Evolutionary conservation across 106 monocot genomes (phyloP).

Genomic region (Ottelia alismoides): DNA sequence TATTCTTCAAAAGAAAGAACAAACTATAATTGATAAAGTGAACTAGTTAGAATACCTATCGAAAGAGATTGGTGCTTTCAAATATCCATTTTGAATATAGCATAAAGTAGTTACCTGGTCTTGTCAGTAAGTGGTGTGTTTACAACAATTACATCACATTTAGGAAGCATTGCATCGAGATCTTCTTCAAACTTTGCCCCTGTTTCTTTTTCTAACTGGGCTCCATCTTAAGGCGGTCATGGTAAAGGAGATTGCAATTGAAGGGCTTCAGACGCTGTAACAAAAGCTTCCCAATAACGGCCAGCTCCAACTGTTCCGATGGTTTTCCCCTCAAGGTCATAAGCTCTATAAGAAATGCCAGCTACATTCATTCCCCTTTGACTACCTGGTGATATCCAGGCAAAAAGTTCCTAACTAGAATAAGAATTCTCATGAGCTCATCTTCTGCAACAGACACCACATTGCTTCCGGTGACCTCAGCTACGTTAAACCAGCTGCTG

Average conservation of each 20-base stretch:
- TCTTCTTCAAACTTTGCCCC: conserved; percentile 92
- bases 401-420: conserved; percentile 78
- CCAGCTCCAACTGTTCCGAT: conserved; percentile 91
- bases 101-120: conserved; percentile 45
- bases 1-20: no score
- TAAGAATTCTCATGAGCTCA: conserved; percentile 85
- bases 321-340: conserved; percentile 94
- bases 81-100: no score
- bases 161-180: conserved; percentile 88
- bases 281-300: conserved; percentile 71
- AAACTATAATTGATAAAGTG: no score
- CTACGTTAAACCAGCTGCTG: conserved; percentile 74
- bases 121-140: conserved; percentile 92
- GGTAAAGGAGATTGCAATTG: conserved; percentile 79
- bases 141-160: conserved; percentile 79
- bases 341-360: conserved; percentile 69
- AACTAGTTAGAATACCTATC: no score
- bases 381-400: conserved; percentile 82
- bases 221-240: conserved; percentile 68
- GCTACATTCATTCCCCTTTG: conserved; percentile 90
- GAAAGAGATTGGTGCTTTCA: no score
- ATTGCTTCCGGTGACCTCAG: conserved; percentile 96
- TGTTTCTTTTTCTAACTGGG: conserved; percentile 57
- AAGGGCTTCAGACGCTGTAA: conserved; percentile 89
- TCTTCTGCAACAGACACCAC: conserved; percentile 93